phyloP scores from a whole-genome alignment of 768 basidiomycete genomes.

The Dendrothele bispora region DNA sequence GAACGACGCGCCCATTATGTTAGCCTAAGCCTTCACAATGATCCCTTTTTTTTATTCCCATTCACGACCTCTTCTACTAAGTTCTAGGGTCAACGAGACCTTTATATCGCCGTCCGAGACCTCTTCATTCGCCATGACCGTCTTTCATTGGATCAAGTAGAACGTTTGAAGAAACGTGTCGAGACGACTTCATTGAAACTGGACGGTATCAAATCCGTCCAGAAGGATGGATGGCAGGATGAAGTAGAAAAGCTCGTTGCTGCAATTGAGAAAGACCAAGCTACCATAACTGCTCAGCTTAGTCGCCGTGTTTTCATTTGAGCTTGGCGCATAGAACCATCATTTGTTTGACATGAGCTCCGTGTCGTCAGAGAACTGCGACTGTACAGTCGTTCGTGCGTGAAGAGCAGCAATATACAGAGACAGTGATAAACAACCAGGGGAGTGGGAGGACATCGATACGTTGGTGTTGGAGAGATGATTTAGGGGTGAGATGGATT shows the following conservation, averaged over 20 bases:
- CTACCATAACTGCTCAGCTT: slow-evolving; percentile 70
- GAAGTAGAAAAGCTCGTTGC: slow-evolving; percentile 77
- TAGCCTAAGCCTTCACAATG: too few relatives aligned
- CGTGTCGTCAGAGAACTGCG: slow-evolving; percentile 81
- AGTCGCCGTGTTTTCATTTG: slow-evolving; percentile 84
- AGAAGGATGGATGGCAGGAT: slow-evolving; percentile 84
- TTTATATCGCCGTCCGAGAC: slow-evolving; percentile 86
- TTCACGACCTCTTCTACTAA: too few relatives aligned
- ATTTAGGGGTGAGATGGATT: slow-evolving; percentile 1
- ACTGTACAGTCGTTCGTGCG: slow-evolving; percentile 70
- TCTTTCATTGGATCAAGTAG: slow-evolving; percentile 86
- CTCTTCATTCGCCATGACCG: slow-evolving; percentile 85
- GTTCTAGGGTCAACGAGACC: slow-evolving; percentile 80
- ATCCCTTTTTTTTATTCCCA: too few relatives aligned
- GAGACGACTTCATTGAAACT: slow-evolving; percentile 75
- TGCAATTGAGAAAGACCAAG: slow-evolving; percentile 83
- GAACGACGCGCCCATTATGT: too few relatives aligned
- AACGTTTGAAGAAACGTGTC: slow-evolving; percentile 83
- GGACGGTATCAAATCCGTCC: slow-evolving; percentile 64
- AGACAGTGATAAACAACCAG: slow-evolving; percentile 60
- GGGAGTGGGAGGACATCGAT: slow-evolving; percentile 15
- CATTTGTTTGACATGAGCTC: slow-evolving; percentile 85
- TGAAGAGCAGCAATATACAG: slow-evolving; percentile 71
- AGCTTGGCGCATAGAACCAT: too few relatives aligned
- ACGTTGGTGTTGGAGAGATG: background rate